Evolutionary conservation across 768 basidiomycete genomes (phyloP).

Genomic region (Cystofilobasidium bisporidii): DNA sequence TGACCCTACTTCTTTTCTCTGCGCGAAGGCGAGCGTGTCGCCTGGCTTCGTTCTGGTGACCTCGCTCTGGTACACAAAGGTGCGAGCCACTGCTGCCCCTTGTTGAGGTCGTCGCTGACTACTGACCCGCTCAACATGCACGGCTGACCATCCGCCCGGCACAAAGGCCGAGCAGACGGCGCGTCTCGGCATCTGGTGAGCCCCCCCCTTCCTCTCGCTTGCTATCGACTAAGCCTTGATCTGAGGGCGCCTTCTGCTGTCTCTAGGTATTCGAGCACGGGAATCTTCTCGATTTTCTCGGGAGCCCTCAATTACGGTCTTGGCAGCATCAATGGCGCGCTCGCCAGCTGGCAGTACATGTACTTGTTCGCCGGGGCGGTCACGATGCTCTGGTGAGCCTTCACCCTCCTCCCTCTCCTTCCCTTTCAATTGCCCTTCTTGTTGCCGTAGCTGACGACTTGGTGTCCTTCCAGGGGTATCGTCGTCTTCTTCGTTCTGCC

Average conservation of each 20-base stretch:
- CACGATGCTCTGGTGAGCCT: constrained; percentile 7
- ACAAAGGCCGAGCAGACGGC: constrained; percentile 39
- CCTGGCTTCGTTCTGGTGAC: constrained; percentile 42
- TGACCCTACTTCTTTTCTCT: too few species aligned
- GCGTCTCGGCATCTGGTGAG: constrained; percentile 40
- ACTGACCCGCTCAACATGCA: too few species aligned
- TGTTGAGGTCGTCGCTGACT: too few species aligned
- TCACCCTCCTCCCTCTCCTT: too few species aligned
- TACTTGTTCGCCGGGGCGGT: constrained; percentile 23
- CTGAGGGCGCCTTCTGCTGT: too few species aligned
- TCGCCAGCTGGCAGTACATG: constrained; percentile 38
- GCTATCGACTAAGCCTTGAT: background rate
- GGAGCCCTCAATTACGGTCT: constrained; percentile 42
- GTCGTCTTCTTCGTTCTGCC: constrained; percentile 39
- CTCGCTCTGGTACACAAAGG: constrained; percentile 41
- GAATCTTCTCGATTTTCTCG: constrained; percentile 40
- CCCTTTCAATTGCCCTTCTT: background rate
- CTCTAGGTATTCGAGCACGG: constrained; percentile 20
- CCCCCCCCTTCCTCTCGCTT: constrained; percentile 33
- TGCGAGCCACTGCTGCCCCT: too few species aligned
- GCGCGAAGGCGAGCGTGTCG: constrained; percentile 37
- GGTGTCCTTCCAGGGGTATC: constrained; percentile 34
- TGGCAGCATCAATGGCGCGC: constrained; percentile 26
- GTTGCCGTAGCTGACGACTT: too few species aligned
- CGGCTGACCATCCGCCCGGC: too few species aligned